Conservation (phyloP, 75 land plant genomes). For the Adiantum capillusveneris region DNA sequence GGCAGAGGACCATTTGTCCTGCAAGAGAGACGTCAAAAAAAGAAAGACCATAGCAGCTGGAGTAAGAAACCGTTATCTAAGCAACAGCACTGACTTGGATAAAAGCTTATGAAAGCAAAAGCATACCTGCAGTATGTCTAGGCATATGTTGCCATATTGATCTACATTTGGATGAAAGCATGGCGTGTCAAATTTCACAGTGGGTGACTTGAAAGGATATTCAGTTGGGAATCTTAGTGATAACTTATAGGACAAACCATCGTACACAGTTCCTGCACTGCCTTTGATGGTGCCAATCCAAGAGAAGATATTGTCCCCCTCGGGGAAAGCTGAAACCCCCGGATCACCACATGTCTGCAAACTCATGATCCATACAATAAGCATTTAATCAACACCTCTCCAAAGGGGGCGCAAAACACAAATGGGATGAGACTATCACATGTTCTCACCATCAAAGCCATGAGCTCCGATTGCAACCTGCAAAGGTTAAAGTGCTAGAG, state of each 20-base stretch:
- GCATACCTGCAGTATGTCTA: constrained; percentile 82
- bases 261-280: constrained; percentile 60
- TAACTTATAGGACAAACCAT: constrained; percentile 71
- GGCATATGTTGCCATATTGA: constrained; percentile 76
- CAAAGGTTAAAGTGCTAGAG: constrained; percentile 14
- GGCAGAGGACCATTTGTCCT: constrained; percentile 95
- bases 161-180: constrained; percentile 94
- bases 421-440: background rate
- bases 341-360: constrained; percentile 59
- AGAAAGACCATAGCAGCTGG: no score
- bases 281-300: constrained; percentile 91
- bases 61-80: background rate
- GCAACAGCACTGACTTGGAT: no score
- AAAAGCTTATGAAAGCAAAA: background rate
- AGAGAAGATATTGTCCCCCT: constrained; percentile 69
- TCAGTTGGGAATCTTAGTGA: constrained; percentile 62
- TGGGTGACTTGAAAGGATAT: constrained; percentile 86
- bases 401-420: constrained; percentile 1
- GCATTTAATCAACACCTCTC: background rate
- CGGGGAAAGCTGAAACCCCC: constrained; percentile 85
- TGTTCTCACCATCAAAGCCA: constrained; percentile 59
- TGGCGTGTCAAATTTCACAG: constrained; percentile 71
- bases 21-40: background rate
- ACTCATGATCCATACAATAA: no score
- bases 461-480: constrained; percentile 80